Evolutionary conservation across 2,329 filamentous ascomycete species (phyloP), one percentile per base, ranked within the genome.

Genomic region (Pseudonectria buxi): DNA sequence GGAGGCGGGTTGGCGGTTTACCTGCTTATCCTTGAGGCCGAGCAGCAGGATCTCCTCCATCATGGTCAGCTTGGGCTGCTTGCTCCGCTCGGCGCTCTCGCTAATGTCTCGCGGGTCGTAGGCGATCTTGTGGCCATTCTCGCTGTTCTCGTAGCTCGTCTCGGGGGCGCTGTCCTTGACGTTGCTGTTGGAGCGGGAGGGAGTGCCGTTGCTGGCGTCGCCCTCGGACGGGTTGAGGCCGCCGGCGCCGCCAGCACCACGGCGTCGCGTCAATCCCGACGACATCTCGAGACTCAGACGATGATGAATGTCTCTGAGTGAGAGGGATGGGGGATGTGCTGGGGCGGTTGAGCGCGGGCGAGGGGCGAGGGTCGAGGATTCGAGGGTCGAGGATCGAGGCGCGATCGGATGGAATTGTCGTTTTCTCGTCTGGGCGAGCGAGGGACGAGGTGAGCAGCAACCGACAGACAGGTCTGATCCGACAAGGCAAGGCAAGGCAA

Each of bases 1-100:
- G 6, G 28, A 27, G 16, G 29, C 32, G 24, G 31, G 16, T 14
- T 28, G 14, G 22, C 57, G 73, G 58, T 22, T 22, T 69, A 95
- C 88, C 80, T 98, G 92, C 71, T 96, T 98, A 67, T 98, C 92
- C 68, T 98, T 98, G 55, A 98, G 69, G 10, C 92, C 92, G 65
- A 98, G 77, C 54, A 98, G 72, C 57, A 98, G 72, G 36, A 98
- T 83, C 68, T 98, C 92, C 69, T 98, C 92, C 92, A 98, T 98
- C 59, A 98, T 71, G 26, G 92, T 98, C 59, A 98, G 71, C 72
- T 96, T 98, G 31, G 92, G 92, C 71, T 96, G 90, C 71, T 95
- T 96, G 74, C 78, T 92, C 61, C 92, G 74, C 72, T 98, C 92
- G 50, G 84, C 87, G 64, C 81, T 95, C 73, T 98, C 92, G 68